A percentile compares a stretch with the other conserved stretches of the same genome.
phyloP scores from a whole-genome alignment of 352 stramenopile species.

The Phytophthora hybrid region DNA sequence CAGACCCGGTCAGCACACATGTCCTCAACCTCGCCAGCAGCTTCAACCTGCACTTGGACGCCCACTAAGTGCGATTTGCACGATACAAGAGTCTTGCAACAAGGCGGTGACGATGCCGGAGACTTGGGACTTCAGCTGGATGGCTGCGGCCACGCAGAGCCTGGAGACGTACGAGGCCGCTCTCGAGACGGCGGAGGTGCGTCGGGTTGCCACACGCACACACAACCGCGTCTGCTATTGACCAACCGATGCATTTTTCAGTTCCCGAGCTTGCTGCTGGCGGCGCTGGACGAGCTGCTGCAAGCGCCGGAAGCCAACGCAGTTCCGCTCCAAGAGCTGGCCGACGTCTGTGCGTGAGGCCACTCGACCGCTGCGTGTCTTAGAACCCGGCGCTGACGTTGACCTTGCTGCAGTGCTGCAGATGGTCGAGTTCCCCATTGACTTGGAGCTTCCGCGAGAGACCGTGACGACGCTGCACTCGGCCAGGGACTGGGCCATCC shows the following conservation, averaged over 20 bases:
- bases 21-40: no score
- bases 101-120: neutral
- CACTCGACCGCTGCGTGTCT: neutral
- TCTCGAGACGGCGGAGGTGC: constrained; percentile 42
- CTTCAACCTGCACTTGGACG: no score
- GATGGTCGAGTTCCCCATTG: constrained; percentile 49
- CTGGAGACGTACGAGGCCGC: constrained; percentile 40
- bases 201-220: neutral
- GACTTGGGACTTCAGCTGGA: constrained; percentile 35
- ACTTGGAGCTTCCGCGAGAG: constrained; percentile 20
- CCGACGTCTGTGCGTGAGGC: constrained; percentile 39
- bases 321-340: constrained; percentile 40
- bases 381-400: neutral
- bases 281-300: constrained; percentile 33
- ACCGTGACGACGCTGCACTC: constrained; percentile 37
- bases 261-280: constrained; percentile 37
- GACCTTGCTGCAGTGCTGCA: constrained; percentile 45
- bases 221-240: neutral
- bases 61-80: neutral
- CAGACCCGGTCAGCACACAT: no score
- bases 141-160: constrained; percentile 33
- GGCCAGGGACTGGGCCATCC: constrained; percentile 45
- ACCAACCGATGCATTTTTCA: constrained; percentile 2
- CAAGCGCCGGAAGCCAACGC: constrained; percentile 26
- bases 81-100: no score